These are phyloP conservation scores for Hirschioporus abietinus DNA, from an alignment of 768 basidiomycete species.

Conservation along the genomic window DNA sequence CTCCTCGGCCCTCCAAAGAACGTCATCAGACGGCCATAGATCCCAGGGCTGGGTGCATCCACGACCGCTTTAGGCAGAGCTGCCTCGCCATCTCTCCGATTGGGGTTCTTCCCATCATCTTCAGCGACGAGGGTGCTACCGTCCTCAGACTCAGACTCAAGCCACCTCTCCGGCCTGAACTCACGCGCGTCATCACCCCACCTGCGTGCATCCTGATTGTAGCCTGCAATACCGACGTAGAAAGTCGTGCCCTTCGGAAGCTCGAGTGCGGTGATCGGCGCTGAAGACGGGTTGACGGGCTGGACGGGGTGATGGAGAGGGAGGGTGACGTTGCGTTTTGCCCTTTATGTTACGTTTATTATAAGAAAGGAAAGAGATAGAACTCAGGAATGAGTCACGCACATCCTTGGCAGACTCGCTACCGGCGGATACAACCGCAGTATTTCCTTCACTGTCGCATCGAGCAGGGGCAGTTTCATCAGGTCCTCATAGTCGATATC, in stretches of 20 bases:
- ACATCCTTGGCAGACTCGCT: not conserved
- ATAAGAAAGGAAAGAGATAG: too few relatives aligned
- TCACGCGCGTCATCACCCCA: conserved; percentile 44
- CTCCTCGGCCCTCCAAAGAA: not conserved
- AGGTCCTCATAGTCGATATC: conserved; percentile 21
- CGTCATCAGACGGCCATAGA: conserved; percentile 27
- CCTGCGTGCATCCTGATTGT: conserved; percentile 41
- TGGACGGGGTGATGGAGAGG: not conserved
- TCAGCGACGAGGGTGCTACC: not conserved
- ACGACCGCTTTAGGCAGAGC: conserved; percentile 17
- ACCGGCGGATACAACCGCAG: conserved; percentile 26
- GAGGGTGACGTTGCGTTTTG: not conserved
- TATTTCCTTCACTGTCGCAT: conserved; percentile 21
- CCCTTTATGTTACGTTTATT: not conserved
- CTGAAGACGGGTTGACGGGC: not conserved
- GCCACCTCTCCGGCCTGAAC: conserved; percentile 54
- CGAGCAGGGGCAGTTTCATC: conserved; percentile 21
- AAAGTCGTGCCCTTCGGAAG: conserved; percentile 38
- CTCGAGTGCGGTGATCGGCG: not conserved
- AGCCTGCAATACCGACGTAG: conserved; percentile 42
- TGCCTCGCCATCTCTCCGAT: not conserved
- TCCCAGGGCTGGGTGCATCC: conserved; percentile 37
- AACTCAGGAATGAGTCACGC: not conserved
- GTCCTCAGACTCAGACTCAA: conserved; percentile 14
- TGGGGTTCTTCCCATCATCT: not conserved